Base-by-base conservation (phyloP, 2,329 filamentous ascomycete genomes). In the Fusarium sp. region DNA sequence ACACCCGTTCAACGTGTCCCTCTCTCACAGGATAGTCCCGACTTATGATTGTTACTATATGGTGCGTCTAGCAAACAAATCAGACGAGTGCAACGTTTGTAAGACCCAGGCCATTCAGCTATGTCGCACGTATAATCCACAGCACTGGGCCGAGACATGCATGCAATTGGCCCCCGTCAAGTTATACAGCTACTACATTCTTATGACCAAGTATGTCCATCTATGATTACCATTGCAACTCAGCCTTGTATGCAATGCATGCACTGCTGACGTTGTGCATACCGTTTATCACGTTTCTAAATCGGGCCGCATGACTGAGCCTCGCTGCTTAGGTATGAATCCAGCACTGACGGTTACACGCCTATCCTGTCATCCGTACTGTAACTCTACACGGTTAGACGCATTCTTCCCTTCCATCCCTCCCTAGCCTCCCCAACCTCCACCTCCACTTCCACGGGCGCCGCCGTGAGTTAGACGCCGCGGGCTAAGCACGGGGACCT, bases 311-410 rank as follows among this genome's bases (percentile, higher is more conserved):
- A 51, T 51, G 33, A 37, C 61, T 50, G 31, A 64, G 61, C 61
- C 53, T 65, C 62, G 53, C 60, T 59, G 60, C 59, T 65, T 68
- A 41, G 49, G 58, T 61, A 68, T 53, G 47, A 65, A 68, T 61
- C 33, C 35, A 61, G 65, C 17, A 14, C 31, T 36, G 31, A 9
- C 25, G 31, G 60, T 67, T 67, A 62, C 66, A 68, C 47, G n/a
- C 25, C 43, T 48, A 53, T 35, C 62, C 43, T 48, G 60, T 39
- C 62, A 65, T 53, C 40, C 41, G 21, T 31, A 31, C 29, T 31
- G 29, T 31, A 31, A 37, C 33, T 14, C 6, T 33, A 46, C 39
- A 37, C 47, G 58, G 58, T 18, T 64, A 37, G 8, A 42, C 31
- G 43, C 48, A 55, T 57, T 58, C 11, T 3, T 23, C 18, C 6